phyloP scores from a whole-genome alignment of 163 green algal genomes.

The Scenedesmus sp. region DNA sequence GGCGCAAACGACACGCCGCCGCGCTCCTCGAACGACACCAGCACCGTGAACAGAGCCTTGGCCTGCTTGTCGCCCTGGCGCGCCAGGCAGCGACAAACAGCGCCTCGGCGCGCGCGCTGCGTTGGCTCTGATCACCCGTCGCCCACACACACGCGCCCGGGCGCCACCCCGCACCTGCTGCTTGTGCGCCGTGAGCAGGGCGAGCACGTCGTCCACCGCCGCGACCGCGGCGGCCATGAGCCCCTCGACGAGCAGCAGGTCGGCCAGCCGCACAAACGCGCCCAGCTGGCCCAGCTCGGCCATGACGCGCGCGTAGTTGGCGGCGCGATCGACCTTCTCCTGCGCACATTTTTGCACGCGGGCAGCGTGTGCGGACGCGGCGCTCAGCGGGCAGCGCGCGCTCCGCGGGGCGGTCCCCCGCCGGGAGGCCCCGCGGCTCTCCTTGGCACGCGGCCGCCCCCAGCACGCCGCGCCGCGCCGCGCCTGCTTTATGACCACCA shows the following conservation, averaged over 20 bases:
- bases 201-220: conserved; percentile 60
- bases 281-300: conserved; percentile 81
- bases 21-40: conserved; percentile 71
- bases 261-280: conserved; percentile 80
- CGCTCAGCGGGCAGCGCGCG: no score
- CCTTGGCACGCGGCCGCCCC: no score
- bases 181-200: conserved; percentile 61
- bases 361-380: no score
- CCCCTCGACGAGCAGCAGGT: conserved; percentile 85
- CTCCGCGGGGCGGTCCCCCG: no score
- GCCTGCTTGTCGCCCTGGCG: conserved; percentile 62
- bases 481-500: conserved; percentile 54
- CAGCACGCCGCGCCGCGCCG: no score
- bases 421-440: no score
- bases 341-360: no score
- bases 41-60: conserved; percentile 82
- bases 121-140: no score
- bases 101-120: neutral
- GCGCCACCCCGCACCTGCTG: conserved; percentile 46
- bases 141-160: neutral
- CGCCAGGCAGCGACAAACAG: neutral
- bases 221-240: conserved; percentile 52
- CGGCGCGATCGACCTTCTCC: conserved; percentile 80
- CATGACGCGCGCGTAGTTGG: conserved; percentile 79
- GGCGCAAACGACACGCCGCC: conserved; percentile 76